These are phyloP conservation scores for Amanita subjunquillea DNA, from an alignment of 768 basidiomycete species.

Conservation along the genomic window DNA sequence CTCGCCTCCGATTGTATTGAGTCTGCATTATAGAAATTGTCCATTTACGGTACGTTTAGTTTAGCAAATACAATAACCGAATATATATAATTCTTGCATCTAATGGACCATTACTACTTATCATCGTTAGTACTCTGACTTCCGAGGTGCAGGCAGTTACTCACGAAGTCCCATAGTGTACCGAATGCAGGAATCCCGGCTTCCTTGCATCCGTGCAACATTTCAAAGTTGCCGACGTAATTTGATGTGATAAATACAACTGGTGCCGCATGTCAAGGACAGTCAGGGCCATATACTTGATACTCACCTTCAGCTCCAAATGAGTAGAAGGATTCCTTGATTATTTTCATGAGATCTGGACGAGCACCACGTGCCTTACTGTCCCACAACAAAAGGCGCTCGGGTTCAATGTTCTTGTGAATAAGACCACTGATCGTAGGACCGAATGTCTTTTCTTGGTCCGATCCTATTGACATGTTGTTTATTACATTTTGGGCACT, in stretches of 20 bases:
- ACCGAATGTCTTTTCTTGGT: slow-evolving; percentile 72
- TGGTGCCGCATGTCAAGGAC: slow-evolving; percentile 12
- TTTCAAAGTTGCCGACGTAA: slow-evolving; percentile 65
- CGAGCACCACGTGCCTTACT: slow-evolving; percentile 64
- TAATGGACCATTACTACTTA: neutral
- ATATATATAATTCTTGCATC: neutral
- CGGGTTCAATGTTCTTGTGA: slow-evolving; percentile 58
- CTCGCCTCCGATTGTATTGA: neutral
- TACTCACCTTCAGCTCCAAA: slow-evolving; percentile 62
- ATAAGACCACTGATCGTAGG: slow-evolving; percentile 66
- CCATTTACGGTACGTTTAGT: neutral
- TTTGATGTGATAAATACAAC: slow-evolving; percentile 85
- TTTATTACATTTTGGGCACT: slow-evolving; percentile 3
- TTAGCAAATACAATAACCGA: neutral
- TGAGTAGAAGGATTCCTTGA: slow-evolving; percentile 55
- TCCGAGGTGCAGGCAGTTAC: slow-evolving; percentile 7
- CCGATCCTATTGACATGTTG: slow-evolving; percentile 41
- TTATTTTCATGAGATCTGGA: slow-evolving; percentile 67
- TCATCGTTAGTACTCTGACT: neutral
- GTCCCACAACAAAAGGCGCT: slow-evolving; percentile 71
- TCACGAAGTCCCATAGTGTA: slow-evolving; percentile 61
- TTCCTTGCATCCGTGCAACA: slow-evolving; percentile 70
- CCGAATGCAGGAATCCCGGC: slow-evolving; percentile 60
- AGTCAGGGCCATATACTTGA: neutral
- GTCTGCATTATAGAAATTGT: neutral